Percentiles rank a stretch among this genome's conserved stretches.
Conservation (phyloP, 1,284 basidiomycete species). For the Flammula alnicola region DNA sequence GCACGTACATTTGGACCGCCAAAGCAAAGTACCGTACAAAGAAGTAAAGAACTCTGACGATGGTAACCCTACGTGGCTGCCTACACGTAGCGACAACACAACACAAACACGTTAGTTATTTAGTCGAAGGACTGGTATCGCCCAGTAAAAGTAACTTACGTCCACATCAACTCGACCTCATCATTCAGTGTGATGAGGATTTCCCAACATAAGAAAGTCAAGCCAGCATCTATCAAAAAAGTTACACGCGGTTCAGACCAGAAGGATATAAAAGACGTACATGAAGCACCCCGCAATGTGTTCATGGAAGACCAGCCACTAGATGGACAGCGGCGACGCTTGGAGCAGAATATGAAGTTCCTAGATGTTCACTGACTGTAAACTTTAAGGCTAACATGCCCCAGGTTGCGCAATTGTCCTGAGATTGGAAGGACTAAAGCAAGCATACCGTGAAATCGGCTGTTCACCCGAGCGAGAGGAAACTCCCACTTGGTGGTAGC, state of each 20-base stretch:
- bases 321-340: too few relatives aligned
- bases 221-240: conserved; percentile 19
- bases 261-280: conserved; percentile 10
- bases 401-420: too few relatives aligned
- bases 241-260: not conserved
- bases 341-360: too few relatives aligned
- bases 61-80: conserved; percentile 13
- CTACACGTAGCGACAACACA: conserved; percentile 3
- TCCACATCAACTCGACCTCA: conserved; percentile 23
- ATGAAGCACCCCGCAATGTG: conserved; percentile 19
- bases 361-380: too few relatives aligned
- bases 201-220: conserved; percentile 22
- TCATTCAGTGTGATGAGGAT: conserved; percentile 21
- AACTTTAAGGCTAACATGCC: too few relatives aligned
- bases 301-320: conserved; percentile 11
- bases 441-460: too few relatives aligned
- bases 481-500: too few relatives aligned
- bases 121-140: too few relatives aligned
- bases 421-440: too few relatives aligned
- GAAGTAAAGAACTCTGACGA: conserved; percentile 19
- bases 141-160: too few relatives aligned
- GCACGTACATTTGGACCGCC: conserved; percentile 20
- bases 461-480: too few relatives aligned
- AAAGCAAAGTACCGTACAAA: conserved; percentile 23
- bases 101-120: not conserved